These are phyloP conservation scores for Alternaria alternata DNA, from an alignment of 2,329 filamentous ascomycete genomes.

Conservation along the genomic window DNA sequence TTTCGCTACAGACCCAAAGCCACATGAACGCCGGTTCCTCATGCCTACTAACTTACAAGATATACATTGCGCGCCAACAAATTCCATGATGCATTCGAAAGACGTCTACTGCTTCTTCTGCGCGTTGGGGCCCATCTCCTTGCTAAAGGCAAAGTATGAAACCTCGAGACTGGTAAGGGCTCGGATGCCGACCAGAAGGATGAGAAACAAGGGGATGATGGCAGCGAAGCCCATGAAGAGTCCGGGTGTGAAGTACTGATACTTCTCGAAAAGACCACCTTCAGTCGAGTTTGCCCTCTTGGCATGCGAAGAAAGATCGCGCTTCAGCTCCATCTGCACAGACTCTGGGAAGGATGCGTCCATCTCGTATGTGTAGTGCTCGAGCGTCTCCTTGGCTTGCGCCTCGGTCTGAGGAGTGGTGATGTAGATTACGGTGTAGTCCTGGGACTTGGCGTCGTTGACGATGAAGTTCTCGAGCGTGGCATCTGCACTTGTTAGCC, in stretches of 20 bases:
- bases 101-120: slow-evolving; percentile 75
- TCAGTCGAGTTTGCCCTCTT: slow-evolving; percentile 35
- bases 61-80: slow-evolving; percentile 13
- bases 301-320: slow-evolving; percentile 58
- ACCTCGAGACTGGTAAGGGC: slow-evolving; percentile 85
- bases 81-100: not conserved
- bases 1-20: slow-evolving; percentile 16
- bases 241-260: slow-evolving; percentile 91
- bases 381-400: slow-evolving; percentile 32
- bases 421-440: slow-evolving; percentile 79
- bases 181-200: slow-evolving; percentile 79
- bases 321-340: slow-evolving; percentile 77
- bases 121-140: slow-evolving; percentile 88
- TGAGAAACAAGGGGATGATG: slow-evolving; percentile 73
- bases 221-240: slow-evolving; percentile 87
- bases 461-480: slow-evolving; percentile 33
- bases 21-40: slow-evolving; percentile 13
- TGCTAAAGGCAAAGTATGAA: slow-evolving; percentile 93
- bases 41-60: slow-evolving; percentile 19
- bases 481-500: slow-evolving; percentile 30
- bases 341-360: slow-evolving; percentile 68
- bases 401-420: slow-evolving; percentile 63
- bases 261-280: slow-evolving; percentile 79
- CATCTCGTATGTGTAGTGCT: slow-evolving; percentile 65
- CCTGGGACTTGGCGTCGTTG: slow-evolving; percentile 54